Conservation (phyloP, 176 grass and related monocot genomes). For the Areca catechu region DNA sequence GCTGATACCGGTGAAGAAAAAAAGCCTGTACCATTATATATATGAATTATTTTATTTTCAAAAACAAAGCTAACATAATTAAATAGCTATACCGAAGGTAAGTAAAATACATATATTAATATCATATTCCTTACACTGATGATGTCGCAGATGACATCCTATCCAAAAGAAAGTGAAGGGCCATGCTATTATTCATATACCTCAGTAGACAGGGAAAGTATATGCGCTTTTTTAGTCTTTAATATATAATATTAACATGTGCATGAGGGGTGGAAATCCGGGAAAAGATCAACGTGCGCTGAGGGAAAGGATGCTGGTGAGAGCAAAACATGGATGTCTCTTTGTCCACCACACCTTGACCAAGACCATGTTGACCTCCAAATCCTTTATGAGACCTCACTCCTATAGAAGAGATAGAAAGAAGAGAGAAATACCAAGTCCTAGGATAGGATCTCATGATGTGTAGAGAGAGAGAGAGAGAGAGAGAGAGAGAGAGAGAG, state of each 20-base stretch:
- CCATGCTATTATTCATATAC: constrained; percentile 20
- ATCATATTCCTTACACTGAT: too few species aligned
- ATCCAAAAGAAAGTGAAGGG: constrained; percentile 9
- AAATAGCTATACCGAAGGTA: too few species aligned
- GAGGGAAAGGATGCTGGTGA: constrained; percentile 34
- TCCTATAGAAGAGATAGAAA: constrained; percentile 12
- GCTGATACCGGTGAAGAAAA: too few species aligned
- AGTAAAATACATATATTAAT: too few species aligned
- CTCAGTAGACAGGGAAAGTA: constrained; percentile 25
- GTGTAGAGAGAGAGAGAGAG: too few species aligned
- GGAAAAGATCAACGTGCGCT: constrained; percentile 28
- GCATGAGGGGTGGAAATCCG: constrained; percentile 2
- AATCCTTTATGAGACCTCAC: constrained; percentile 8
- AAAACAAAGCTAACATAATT: too few species aligned
- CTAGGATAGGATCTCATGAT: constrained; percentile 7
- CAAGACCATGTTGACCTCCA: constrained; percentile 23
- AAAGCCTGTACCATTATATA: too few species aligned
- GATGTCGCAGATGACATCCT: neutral
- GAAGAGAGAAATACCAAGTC: neutral
- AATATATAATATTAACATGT: constrained; percentile 21
- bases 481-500: constrained; percentile 1
- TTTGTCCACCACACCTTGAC: constrained; percentile 27
- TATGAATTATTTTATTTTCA: too few species aligned
- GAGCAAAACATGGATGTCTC: constrained; percentile 59
- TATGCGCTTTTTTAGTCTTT: constrained; percentile 20